These are phyloP conservation scores for Suillus luteus DNA, from an alignment of 768 basidiomycete genomes.

Conservation along the genomic window DNA sequence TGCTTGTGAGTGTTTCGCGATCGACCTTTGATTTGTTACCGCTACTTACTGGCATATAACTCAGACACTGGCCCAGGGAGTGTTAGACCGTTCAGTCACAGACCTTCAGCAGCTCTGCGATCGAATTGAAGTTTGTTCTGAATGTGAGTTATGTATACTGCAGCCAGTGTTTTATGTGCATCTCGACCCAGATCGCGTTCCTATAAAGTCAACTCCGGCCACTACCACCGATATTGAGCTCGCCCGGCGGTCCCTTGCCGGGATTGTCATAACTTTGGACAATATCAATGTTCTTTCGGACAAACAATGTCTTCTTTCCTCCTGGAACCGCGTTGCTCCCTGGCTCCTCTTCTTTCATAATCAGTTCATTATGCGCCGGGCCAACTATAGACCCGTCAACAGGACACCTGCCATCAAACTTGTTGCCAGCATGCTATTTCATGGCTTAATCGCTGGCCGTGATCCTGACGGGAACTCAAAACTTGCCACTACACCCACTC, in stretches of 20 bases:
- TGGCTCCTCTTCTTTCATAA: conserved; percentile 4
- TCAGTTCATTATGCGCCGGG: background rate
- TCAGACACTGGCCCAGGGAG: background rate
- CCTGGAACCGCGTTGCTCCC: background rate
- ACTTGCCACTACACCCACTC: background rate
- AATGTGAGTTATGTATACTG: background rate
- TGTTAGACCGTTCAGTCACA: background rate
- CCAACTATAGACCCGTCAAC: background rate
- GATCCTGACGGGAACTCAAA: background rate
- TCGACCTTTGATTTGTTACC: background rate
- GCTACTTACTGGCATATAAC: background rate
- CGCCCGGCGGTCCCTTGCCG: background rate
- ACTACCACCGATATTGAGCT: conserved; percentile 4
- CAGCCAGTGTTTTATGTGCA: conserved; percentile 3
- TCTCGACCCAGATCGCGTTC: conserved; percentile 4
- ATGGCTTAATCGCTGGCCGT: background rate
- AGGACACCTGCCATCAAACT: background rate
- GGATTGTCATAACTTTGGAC: background rate
- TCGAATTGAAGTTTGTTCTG: background rate
- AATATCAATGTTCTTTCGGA: background rate
- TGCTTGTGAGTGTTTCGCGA: background rate
- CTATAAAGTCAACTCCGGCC: background rate
- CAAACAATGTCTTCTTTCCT: background rate
- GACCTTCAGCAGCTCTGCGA: background rate
- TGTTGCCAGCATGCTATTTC: background rate